Evolutionary conservation across 2,329 filamentous ascomycete species (phyloP), one percentile per base, ranked within the genome.

Genomic region (Apiospora hydei): DNA sequence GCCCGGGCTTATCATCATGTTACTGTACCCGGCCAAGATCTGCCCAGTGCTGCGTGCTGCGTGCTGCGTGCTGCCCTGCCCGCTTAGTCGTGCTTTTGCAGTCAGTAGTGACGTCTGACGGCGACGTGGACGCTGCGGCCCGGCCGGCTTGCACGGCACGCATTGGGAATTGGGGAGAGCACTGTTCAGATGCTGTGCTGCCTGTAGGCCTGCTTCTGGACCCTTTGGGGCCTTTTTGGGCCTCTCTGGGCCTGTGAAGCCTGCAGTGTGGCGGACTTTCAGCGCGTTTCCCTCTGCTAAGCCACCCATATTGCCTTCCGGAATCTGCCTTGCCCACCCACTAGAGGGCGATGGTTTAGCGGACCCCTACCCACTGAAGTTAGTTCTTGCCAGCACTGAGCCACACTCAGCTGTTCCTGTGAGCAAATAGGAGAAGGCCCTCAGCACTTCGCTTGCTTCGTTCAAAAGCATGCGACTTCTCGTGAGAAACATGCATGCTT

Each of bases 241-340:
- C n/a, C n/a, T n/a, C n/a, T n/a, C n/a, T 14, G 24, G 47, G 49
- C 49, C 49, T 26, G 26, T 26, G 26, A 11, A 26, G 16, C 18
- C 24, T 21, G 46, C 21, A 24, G 47, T 71, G 70, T 49, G 70
- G 70, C 70, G 61, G 61, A 24, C 34, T 67, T 49, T 66, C 61
- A 66, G 44, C 43, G 51, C 24, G 30, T 51, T 18, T 14, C 21
- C 38, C 3, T 30, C 14, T 24, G 70, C 70, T 71, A 21, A 4
- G 10, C 53, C 26, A 51, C 69, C 34, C 43, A 3, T 38, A 38
- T 38, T 38, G 34, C 34, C 34, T 38, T 30, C 41, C 43, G 10
- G 30, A 67, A 41, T 67, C 69, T 49, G 69, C 57, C 57, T 49
- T 49, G 18, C 43, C 41, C 26, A 49, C 41, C 41, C 26, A 66